phyloP scores from a whole-genome alignment of 495 filamentous ascomycete genomes.

The Aspergillus taichungensis region DNA sequence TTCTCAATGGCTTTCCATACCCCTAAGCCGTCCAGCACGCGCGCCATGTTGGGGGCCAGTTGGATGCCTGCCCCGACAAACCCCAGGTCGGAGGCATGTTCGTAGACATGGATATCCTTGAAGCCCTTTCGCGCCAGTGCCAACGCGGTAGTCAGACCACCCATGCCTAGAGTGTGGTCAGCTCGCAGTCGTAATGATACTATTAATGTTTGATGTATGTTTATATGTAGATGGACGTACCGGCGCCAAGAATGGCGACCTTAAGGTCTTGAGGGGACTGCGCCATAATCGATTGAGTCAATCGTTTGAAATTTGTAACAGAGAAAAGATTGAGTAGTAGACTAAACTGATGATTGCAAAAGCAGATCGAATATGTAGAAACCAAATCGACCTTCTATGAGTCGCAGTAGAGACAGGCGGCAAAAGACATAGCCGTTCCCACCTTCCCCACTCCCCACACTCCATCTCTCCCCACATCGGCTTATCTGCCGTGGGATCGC shows the following conservation, averaged over 20 bases:
- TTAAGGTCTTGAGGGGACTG: conserved; percentile 30
- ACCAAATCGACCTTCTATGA: too few relatives aligned
- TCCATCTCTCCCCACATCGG: too few relatives aligned
- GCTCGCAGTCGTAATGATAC: not conserved
- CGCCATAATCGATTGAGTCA: conserved; percentile 9
- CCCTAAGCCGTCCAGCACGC: conserved; percentile 60
- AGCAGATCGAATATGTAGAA: too few relatives aligned
- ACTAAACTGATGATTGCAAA: too few relatives aligned
- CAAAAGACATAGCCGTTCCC: not conserved
- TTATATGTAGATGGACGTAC: conserved; percentile 5
- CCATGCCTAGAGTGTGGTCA: conserved; percentile 50
- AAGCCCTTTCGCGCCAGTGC: conserved; percentile 67
- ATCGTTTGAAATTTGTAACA: not conserved
- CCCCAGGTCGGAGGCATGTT: conserved; percentile 62
- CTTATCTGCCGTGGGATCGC: too few relatives aligned
- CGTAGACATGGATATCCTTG: conserved; percentile 62
- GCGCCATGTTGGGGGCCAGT: conserved; percentile 70
- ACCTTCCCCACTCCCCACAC: too few relatives aligned
- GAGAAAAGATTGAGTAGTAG: not conserved
- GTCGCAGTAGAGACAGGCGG: not conserved
- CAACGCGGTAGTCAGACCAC: conserved; percentile 62
- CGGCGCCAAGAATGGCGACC: conserved; percentile 37
- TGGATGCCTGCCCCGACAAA: conserved; percentile 81
- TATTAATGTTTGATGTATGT: not conserved
- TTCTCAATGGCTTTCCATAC: conserved; percentile 59